Evolutionary conservation across 225 moss, liverwort and hornwort genomes (phyloP), one percentile per base, ranked within the genome.

Genomic region (Bryum argenteum): DNA sequence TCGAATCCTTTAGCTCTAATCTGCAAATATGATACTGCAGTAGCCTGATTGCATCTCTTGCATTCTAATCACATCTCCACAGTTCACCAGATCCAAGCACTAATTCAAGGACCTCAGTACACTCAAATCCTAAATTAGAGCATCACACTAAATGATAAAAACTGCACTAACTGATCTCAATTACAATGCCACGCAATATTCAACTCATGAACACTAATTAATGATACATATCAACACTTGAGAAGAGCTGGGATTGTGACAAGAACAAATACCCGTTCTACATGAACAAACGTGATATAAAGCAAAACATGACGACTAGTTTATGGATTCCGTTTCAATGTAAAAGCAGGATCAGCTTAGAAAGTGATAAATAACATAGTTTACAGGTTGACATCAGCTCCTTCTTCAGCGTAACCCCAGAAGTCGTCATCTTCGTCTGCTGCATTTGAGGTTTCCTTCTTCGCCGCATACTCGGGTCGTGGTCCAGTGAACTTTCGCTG

Each of bases 381-480:
- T 79, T 82, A 88, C 74, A 88, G 44, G 33, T 77, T 75, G 51
- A 19, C 80, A 72, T 85, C 87, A 37, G 81, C 77, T 58, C 87
- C 88, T 71, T 88, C 88, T 66, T 88, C 88, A 0, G 85, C 88
- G 28, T 79, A 88, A 65, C 88, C 88, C 88, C 88, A 88, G 79
- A 85, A 88, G 61, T 88, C 88, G 54, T 84, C 84, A 52, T 87
- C 88, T 1, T 88, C 88, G 14, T 88, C 75, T 42, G 67, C 64
- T 45, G 77, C 71, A 42, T 12, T 73, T 4, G 61, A 33, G 6
- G 74, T 38, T 62, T 84, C 84, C 77, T 81, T 88, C 74, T 79
- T 82, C 56, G 80, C 88, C 33, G 73, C 88, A 41, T 64, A 82
- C 60, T 79, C 86, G 56, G 86, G 74, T 65, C 86, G 86, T 61